Conservation (phyloP, 2,329 filamentous ascomycete species). For the Colletotrichum somersetense region DNA sequence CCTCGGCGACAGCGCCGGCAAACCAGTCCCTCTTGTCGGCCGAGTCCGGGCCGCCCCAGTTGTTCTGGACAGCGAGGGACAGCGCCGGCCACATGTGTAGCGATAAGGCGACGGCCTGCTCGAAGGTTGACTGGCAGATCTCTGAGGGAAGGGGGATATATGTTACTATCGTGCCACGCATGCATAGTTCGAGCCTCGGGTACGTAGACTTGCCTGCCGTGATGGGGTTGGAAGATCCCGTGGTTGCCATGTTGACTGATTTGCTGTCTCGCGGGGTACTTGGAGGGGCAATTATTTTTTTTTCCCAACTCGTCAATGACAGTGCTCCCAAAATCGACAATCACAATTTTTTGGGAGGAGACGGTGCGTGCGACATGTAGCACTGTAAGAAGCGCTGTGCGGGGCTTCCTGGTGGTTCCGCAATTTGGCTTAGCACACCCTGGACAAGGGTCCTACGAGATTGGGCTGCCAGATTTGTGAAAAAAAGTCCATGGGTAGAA, state of each 20-base stretch:
- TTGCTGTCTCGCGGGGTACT: slow-evolving; percentile 35
- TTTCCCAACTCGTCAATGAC: slow-evolving; percentile 11
- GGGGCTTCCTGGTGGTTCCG: slow-evolving; percentile 15
- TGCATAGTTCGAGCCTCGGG: background rate
- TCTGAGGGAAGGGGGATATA: background rate
- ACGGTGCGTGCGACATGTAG: slow-evolving; percentile 33
- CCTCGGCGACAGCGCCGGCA: slow-evolving; percentile 85
- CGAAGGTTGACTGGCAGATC: slow-evolving; percentile 73
- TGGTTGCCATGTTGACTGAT: slow-evolving; percentile 40
- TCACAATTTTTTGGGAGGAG: slow-evolving; percentile 32
- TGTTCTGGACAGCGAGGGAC: slow-evolving; percentile 85
- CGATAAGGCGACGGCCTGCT: slow-evolving; percentile 86
- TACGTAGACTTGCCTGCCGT: slow-evolving; percentile 32
- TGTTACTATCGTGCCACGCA: slow-evolving; percentile 2
- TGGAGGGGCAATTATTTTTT: slow-evolving; percentile 35
- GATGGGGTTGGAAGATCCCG: slow-evolving; percentile 30
- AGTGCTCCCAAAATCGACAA: slow-evolving; percentile 21
- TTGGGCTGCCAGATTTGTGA: slow-evolving; percentile 22
- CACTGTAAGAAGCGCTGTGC: slow-evolving; percentile 30
- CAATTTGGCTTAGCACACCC: background rate
- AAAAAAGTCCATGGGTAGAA: background rate
- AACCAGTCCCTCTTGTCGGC: slow-evolving; percentile 97
- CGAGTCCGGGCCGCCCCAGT: slow-evolving; percentile 88
- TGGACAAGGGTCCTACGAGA: slow-evolving; percentile 34
- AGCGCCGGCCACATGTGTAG: slow-evolving; percentile 92